Evolutionary conservation across 2,329 filamentous ascomycete species (phyloP).

Genomic region (Apiospora hydei): DNA sequence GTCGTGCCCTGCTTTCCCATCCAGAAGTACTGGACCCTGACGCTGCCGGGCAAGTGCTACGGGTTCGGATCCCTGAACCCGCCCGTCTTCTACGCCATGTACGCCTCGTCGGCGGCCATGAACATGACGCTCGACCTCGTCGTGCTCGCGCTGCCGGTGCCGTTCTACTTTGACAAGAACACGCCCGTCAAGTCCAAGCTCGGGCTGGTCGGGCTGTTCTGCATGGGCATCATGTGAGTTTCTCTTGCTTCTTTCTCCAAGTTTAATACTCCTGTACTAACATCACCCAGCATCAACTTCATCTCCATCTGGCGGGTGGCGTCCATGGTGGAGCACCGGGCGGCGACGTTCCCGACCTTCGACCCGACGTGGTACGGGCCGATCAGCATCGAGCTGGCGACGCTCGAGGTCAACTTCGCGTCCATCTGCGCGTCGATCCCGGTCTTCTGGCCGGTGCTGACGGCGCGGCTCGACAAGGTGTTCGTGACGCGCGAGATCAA

Average conservation of each 20-base stretch:
- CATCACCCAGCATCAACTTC: slow-evolving; percentile 29
- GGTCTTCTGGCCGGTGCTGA: slow-evolving; percentile 43
- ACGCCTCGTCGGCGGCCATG: slow-evolving; percentile 28
- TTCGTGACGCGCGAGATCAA: slow-evolving; percentile 47
- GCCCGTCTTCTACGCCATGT: slow-evolving; percentile 31
- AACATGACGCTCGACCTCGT: slow-evolving; percentile 35
- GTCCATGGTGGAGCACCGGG: slow-evolving; percentile 38
- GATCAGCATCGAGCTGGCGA: slow-evolving; percentile 35
- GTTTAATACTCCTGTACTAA: neutral
- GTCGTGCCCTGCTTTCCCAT: slow-evolving; percentile 39
- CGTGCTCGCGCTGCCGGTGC: slow-evolving; percentile 34
- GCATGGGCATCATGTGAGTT: slow-evolving; percentile 33
- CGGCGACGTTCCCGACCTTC: slow-evolving; percentile 40
- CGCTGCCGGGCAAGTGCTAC: slow-evolving; percentile 29
- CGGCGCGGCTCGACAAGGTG: slow-evolving; percentile 40
- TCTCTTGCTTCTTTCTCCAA: neutral
- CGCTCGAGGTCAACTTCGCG: slow-evolving; percentile 33
- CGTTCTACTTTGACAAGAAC: slow-evolving; percentile 30
- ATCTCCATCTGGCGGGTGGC: slow-evolving; percentile 42
- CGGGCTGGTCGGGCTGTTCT: slow-evolving; percentile 32
- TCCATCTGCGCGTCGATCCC: slow-evolving; percentile 42
- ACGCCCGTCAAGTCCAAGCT: slow-evolving; percentile 29
- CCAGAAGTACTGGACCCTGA: slow-evolving; percentile 32
- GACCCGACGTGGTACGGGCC: slow-evolving; percentile 43
- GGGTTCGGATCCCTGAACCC: slow-evolving; percentile 32